Evolutionary conservation across 2,329 filamentous ascomycete species (phyloP), one percentile per base, ranked within the genome.

Genomic region (Alternaria novae-zelandiae): DNA sequence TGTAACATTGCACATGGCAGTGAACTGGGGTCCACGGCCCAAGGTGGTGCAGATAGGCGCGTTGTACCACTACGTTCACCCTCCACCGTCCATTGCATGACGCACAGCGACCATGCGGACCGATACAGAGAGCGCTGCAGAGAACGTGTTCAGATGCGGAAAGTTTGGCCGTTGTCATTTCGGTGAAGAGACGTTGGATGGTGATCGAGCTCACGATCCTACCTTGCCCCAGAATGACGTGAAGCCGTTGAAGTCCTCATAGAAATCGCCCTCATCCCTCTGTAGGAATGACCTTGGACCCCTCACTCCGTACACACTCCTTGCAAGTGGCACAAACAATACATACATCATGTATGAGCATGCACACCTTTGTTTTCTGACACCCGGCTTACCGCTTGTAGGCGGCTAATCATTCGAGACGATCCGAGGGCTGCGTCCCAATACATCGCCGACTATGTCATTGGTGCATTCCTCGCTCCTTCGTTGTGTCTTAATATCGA

Each of bases 391-490:
- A 79, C 74, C 57, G 54, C 59, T 63, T 70, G 36, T 72, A 96
- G 93, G 92, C 90, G 92, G 83, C 88, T 96, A 75, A 94, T 96
- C 80, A 91, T 96, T 77, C 87, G 91, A 78, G 89, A 94, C 79
- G 86, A 93, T 74, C 85, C 90, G 71, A 80, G 85, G 58, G 83
- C 86, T 66, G 91, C 91, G 60, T 92, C 91, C 74, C 84, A 86
- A 71, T 94, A 94, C 80, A 91, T 94, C 70, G 91, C 92, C 65
- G 89, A 92, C 79, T 94, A 95, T 81, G 90, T 96, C 72, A 88
- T 94, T 81, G 85, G 88, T 90, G 84, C 70, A 56, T 66, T 47
- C 47, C 65, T 57, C 53, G 3, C 56, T 60, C 65, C 72, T 70
- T 75, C 70, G 73, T 53, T 63, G 54, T 68, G 64, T 57, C 45